Base-by-base conservation (phyloP, 352 stramenopile genomes). In the Proteromonas lacertae region DNA sequence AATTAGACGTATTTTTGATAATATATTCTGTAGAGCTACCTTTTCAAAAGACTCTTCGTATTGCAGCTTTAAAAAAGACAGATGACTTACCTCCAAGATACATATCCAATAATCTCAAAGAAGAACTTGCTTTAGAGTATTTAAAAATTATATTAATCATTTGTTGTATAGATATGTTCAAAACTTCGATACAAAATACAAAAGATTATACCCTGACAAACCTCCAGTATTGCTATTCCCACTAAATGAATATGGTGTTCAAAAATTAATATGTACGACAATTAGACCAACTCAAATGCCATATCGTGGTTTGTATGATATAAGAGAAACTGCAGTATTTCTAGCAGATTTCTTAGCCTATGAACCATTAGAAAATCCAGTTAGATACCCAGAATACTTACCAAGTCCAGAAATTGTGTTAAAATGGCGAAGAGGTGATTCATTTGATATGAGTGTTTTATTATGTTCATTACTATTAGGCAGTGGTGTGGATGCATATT, bases 201-300 rank as follows among this genome's bases (percentile, higher is more conserved):
- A 71, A 37, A 48, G 55, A 28, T 56, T 87, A 40, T 88, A 83
- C 50, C 58, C 55, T 1, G 53, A 71, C 1, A 55, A 70, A 16
- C 42, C 50, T 10, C 48, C 55, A 16, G 56, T 86, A 32, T 84
- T 80, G 36, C 45, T 90, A n/a, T 64, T 66, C 17, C 60, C 69
- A 0, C 59, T 64, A 4, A 90, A 90, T 46, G 75, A 90, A 45
- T 73, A 66, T 35, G 69, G 72, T 0, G 59, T 78, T 22, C 47
- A 61, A 25, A 91, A 92, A 56, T 86, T 91, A 38, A 68, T 91
- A 4, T 90, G 74, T 50, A 84, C 71, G 22, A 88, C 66, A 13
- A 53, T 92, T 23, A 60, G 76, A 2, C 76, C 76, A 6, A 91
- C 77, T 7, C 44, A 87, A 24, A 48, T 92, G 8, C 76, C 73